Conservation (phyloP, 2,329 filamentous ascomycete species). For the Nannizziopsis barbatae region DNA sequence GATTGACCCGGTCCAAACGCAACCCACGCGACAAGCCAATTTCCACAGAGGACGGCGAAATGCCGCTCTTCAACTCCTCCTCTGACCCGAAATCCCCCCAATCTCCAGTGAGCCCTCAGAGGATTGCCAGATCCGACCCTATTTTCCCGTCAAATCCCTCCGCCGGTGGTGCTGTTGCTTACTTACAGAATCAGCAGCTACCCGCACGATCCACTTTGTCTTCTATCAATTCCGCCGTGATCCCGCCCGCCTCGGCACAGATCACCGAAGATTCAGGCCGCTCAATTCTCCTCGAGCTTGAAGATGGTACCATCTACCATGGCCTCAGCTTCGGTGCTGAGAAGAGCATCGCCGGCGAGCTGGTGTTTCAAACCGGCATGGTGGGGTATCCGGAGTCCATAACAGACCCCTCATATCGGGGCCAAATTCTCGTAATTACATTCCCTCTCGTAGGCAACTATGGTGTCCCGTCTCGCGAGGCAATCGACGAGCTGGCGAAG, state of each 20-base stretch:
- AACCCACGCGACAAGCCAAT: conserved; percentile 14
- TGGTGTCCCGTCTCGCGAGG: conserved; percentile 79
- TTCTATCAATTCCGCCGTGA: conserved; percentile 27
- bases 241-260: conserved; percentile 51
- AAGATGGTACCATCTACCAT: conserved; percentile 83
- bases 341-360: conserved; percentile 88
- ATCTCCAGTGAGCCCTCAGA: conserved; percentile 1
- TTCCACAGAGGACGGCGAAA: conserved; percentile 19
- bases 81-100: conserved; percentile 11
- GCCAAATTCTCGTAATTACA: conserved; percentile 93
- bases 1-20: neutral
- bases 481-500: conserved; percentile 70
- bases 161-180: conserved; percentile 31
- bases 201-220: conserved; percentile 22
- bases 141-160: conserved; percentile 31
- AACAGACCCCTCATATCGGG: conserved; percentile 77
- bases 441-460: conserved; percentile 96
- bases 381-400: conserved; percentile 95
- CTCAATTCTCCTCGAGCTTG: conserved; percentile 76
- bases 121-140: conserved; percentile 13
- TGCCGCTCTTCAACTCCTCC: conserved; percentile 22
- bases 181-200: conserved; percentile 26
- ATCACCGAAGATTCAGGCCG: conserved; percentile 44
- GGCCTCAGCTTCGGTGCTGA: conserved; percentile 93
- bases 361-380: conserved; percentile 99